Percentiles rank a stretch among this genome's conserved stretches.
phyloP scores from a whole-genome alignment of 2,329 filamentous ascomycete species.

The Phyllosticta citriasiana region DNA sequence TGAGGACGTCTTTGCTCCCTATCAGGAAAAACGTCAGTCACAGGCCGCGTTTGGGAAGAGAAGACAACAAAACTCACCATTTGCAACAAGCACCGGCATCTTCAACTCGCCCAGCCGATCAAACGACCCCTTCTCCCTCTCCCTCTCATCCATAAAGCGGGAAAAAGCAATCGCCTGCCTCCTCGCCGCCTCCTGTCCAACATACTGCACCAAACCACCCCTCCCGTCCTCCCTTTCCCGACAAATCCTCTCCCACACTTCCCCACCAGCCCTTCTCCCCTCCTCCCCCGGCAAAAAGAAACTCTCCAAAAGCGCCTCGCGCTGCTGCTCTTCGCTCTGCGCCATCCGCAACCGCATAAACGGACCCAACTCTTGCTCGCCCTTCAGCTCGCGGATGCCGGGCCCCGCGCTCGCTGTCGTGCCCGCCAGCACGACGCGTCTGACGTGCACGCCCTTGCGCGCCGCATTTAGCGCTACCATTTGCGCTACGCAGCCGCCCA shows the following conservation, averaged over 20 bases:
- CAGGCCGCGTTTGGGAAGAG: neutral
- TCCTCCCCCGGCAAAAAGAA: constrained; percentile 13
- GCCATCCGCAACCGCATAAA: neutral
- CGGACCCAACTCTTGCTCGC: neutral
- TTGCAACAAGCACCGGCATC: constrained; percentile 23
- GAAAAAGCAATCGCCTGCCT: constrained; percentile 7
- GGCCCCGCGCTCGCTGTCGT: constrained; percentile 32
- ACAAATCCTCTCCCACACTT: constrained; percentile 4
- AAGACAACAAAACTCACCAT: constrained; percentile 10
- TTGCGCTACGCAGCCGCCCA: constrained; percentile 41
- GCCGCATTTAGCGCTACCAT: constrained; percentile 33
- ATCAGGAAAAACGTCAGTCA: neutral
- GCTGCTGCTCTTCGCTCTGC: constrained; percentile 4
- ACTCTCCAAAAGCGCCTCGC: constrained; percentile 1
- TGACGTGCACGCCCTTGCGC: constrained; percentile 19
- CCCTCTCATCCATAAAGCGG: constrained; percentile 10
- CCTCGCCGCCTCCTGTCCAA: constrained; percentile 6
- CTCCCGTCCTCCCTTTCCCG: neutral
- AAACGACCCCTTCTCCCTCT: constrained; percentile 5
- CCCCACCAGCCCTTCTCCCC: constrained; percentile 7
- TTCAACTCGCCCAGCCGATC: constrained; percentile 19
- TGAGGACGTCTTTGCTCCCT: constrained; percentile 13
- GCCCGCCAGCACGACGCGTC: constrained; percentile 36
- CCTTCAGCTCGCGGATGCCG: constrained; percentile 17
- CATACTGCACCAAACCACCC: neutral